Base-by-base conservation (phyloP, 148 eudicot species). In the Cornus suecica region DNA sequence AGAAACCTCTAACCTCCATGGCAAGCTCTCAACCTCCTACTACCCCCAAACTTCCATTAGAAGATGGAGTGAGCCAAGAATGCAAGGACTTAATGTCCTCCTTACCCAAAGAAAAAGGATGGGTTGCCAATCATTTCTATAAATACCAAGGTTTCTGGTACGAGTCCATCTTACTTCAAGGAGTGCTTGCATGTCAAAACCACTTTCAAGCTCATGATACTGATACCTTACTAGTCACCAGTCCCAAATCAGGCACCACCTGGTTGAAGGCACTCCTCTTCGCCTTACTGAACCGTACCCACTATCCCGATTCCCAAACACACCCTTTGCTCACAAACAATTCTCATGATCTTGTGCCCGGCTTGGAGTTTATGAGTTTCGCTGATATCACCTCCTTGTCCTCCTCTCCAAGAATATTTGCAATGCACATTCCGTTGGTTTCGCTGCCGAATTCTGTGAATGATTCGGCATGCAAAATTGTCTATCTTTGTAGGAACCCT, bases 121-220 rank as follows among this genome's bases (percentile, higher is more conserved):
- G 83, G 85, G 26, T 80, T 62, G 3, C 31, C 8, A 71, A 85
- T 30, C 0, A 78, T 48, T 60, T 80, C 25, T 86, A 88, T 79
- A 77, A 83, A 30, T 90, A 86, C 66, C 89, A 87, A 77, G 91
- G 90, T 4, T 85, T 83, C 71, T 90, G 94, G 91, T 66, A 82
- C 32, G 10, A 77, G 2, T 48, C 76, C 13, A 34, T 77, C 30
- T 34, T 56, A 8, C 79, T 90, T 45, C 86, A 85, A 77, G 90
- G 83, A 22, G 75, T 82, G 0, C 70, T 88, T 54, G 70, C 85
- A 37, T 81, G 87, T 72, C 90, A 88, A 76, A 65, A 77, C 31
- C 84, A 86, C 81, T 91, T 89, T 68, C 77, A 83, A 77, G 83
- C 88, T 42, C 79, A 60, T 10, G 79, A 75, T 29, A 68, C 85